Conservation (phyloP, 2,329 filamentous ascomycete genomes). For the Diaporthe sp. region DNA sequence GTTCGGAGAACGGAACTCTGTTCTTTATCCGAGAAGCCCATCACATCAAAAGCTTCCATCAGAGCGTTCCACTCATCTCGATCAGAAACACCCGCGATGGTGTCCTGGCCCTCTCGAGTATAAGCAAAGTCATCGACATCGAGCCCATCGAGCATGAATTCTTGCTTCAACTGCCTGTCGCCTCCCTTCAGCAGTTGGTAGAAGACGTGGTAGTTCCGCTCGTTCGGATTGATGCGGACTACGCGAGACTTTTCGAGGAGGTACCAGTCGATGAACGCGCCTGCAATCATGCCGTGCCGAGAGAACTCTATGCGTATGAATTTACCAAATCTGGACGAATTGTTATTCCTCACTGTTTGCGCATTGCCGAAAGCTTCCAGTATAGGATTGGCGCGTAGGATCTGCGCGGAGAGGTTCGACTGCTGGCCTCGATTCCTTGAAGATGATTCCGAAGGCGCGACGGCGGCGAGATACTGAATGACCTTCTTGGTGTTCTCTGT, state of each 20-base stretch:
- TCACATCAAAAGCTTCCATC: constrained; percentile 93
- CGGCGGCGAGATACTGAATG: constrained; percentile 96
- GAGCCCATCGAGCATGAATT: constrained; percentile 81
- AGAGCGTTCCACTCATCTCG: constrained; percentile 89
- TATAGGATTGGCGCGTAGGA: constrained; percentile 95
- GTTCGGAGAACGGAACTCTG: constrained; percentile 87
- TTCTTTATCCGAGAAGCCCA: constrained; percentile 91
- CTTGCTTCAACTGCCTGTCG: constrained; percentile 78
- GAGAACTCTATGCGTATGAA: constrained; percentile 98
- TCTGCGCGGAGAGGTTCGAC: constrained; percentile 94
- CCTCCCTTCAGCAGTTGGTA: constrained; percentile 95
- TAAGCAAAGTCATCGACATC: constrained; percentile 92
- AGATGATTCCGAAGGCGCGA: constrained; percentile 86
- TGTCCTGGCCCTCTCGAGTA: constrained; percentile 91
- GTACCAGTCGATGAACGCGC: constrained; percentile 99
- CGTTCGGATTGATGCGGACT: constrained; percentile 86
- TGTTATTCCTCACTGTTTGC: constrained; percentile 97
- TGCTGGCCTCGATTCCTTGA: constrained; percentile 73
- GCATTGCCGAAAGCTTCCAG: constrained; percentile 98
- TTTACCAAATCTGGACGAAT: constrained; percentile 98
- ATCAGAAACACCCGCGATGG: constrained; percentile 91
- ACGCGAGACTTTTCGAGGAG: constrained; percentile 98
- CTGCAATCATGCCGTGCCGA: constrained; percentile 88
- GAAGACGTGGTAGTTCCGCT: constrained; percentile 97
- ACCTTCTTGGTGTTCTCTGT: constrained; percentile 99